Evolutionary conservation across 805 yeast genomes (phyloP).

Genomic region (Allodekkera sacchari): DNA sequence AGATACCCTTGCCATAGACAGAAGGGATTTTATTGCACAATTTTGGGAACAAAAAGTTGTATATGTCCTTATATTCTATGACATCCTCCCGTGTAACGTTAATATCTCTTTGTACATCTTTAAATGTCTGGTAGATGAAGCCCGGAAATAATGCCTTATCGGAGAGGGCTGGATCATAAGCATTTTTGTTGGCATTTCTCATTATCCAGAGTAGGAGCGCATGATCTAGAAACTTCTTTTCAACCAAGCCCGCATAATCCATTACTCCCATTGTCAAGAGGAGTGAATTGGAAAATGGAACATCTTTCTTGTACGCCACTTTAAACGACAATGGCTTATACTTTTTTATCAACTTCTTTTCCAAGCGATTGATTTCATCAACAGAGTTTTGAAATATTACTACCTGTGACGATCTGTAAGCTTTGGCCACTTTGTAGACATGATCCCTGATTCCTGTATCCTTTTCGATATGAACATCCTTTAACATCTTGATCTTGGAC

Average conservation of each 20-base stretch:
- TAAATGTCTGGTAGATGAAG: constrained; percentile 32
- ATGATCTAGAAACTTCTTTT: constrained; percentile 45
- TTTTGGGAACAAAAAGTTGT: constrained; percentile 33
- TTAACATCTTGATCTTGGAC: constrained; percentile 37
- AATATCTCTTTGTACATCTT: constrained; percentile 23
- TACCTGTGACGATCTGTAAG: constrained; percentile 43
- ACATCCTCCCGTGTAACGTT: constrained; percentile 44
- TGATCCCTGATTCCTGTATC: constrained; percentile 12
- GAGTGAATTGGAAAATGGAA: constrained; percentile 32
- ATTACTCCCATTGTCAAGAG: constrained; percentile 49
- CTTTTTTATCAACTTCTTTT: constrained; percentile 35
- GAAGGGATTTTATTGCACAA: constrained; percentile 40
- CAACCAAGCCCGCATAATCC: constrained; percentile 42
- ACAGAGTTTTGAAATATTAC: constrained; percentile 35
- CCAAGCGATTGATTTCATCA: constrained; percentile 37
- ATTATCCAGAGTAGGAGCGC: constrained; percentile 56
- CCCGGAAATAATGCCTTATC: constrained; percentile 37
- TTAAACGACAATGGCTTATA: constrained; percentile 51
- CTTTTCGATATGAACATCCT: constrained; percentile 21
- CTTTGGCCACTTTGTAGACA: constrained; percentile 28
- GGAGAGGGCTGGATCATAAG: constrained; percentile 18
- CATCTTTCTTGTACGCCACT: constrained; percentile 34
- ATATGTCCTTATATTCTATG: constrained; percentile 42
- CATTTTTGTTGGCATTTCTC: constrained; percentile 41
- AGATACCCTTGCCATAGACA: constrained; percentile 41